Conservation (phyloP, 2,329 filamentous ascomycete species). For the Dryadomyces sulphureus region DNA sequence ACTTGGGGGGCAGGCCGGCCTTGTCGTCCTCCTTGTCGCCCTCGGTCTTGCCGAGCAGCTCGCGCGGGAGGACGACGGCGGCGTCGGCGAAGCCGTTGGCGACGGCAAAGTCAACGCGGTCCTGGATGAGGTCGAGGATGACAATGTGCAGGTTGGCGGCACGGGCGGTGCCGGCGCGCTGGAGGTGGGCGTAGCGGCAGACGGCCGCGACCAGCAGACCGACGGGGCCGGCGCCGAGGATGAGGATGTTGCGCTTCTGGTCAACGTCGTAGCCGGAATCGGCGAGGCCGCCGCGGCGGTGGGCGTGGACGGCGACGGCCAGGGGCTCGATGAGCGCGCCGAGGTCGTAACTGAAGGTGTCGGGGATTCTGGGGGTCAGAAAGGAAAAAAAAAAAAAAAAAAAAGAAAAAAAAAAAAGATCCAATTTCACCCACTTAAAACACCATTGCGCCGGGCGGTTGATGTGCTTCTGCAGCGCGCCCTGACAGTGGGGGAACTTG, state of each 20-base stretch:
- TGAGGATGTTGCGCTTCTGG: slow-evolving; percentile 21
- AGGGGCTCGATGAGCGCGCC: slow-evolving; percentile 47
- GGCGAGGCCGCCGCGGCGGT: slow-evolving; percentile 27
- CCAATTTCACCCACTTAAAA: slow-evolving; percentile 11
- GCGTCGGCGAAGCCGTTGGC: slow-evolving; percentile 40
- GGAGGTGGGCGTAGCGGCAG: slow-evolving; percentile 12
- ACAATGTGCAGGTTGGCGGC: slow-evolving; percentile 21
- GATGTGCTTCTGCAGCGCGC: slow-evolving; percentile 17
- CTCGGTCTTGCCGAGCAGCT: slow-evolving; percentile 31
- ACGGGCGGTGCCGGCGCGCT: slow-evolving; percentile 26
- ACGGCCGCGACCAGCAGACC: slow-evolving; percentile 47
- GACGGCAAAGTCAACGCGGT: slow-evolving; percentile 42
- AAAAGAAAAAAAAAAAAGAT: no score
- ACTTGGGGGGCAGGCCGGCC: slow-evolving; percentile 25
- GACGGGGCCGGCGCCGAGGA: slow-evolving; percentile 47
- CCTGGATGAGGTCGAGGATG: slow-evolving; percentile 41
- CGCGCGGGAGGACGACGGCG: slow-evolving; percentile 33
- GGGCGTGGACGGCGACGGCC: slow-evolving; percentile 43
- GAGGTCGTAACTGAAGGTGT: slow-evolving; percentile 29
- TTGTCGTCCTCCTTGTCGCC: slow-evolving; percentile 37
- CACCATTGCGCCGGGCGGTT: slow-evolving; percentile 18
- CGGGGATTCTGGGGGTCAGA: slow-evolving; percentile 25
- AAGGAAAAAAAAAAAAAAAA: not conserved
- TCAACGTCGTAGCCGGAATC: slow-evolving; percentile 17
- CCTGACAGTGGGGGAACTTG: slow-evolving; percentile 17